Evolutionary conservation across 306 rosid species (phyloP).

Genomic region (Fragaria iinumae): DNA sequence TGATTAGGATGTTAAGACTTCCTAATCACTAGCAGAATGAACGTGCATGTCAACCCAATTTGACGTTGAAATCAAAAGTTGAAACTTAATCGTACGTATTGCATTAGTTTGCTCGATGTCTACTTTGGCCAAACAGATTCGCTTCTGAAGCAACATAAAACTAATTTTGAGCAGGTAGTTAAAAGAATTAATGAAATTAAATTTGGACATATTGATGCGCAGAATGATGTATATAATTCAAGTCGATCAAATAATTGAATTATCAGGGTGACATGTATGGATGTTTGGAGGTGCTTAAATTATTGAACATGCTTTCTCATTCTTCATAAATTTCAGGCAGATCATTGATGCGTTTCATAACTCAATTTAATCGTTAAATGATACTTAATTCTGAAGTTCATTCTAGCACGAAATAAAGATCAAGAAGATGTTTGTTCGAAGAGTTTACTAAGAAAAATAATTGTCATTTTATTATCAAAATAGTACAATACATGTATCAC

Average conservation of each 20-base stretch:
- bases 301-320: neutral
- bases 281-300: neutral
- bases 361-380: too few species aligned
- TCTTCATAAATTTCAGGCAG: neutral
- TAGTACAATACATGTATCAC: too few species aligned
- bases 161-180: neutral
- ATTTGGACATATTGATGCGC: neutral
- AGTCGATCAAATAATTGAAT: neutral
- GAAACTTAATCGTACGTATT: neutral
- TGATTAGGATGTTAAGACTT: neutral
- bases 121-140: neutral
- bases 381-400: too few species aligned
- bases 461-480: too few species aligned
- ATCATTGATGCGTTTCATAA: neutral
- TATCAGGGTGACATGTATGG: neutral
- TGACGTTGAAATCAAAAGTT: slow-evolving; percentile 3
- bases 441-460: too few species aligned
- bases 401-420: too few species aligned
- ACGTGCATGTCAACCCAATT: slow-evolving; percentile 2
- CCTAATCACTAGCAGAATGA: neutral
- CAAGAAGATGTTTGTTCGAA: too few species aligned
- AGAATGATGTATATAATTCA: neutral
- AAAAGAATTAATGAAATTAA: neutral
- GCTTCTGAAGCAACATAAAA: neutral
- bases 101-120: neutral